Percentiles rank a stretch among this genome's conserved stretches.
Evolutionary conservation across 1,284 basidiomycete genomes (phyloP).

Genomic region (Bondarzewia mesenterica): DNA sequence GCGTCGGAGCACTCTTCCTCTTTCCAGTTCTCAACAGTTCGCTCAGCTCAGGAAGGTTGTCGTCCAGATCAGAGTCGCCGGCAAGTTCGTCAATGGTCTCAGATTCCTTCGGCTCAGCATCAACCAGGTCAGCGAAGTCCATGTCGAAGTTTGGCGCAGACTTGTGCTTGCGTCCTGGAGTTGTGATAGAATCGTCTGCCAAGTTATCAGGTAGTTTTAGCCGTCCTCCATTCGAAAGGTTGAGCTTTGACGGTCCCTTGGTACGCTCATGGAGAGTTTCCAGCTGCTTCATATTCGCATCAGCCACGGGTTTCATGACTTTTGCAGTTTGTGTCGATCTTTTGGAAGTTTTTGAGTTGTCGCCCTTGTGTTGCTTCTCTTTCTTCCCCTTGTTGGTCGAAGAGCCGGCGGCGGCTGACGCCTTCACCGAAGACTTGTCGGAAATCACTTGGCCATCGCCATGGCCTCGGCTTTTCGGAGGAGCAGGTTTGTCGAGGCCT

Average conservation of each 20-base stretch:
- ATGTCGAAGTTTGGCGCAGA: conserved; percentile 40
- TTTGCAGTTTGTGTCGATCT: neutral
- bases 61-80: conserved; percentile 15
- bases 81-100: neutral
- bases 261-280: conserved; percentile 38
- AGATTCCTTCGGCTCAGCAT: conserved; percentile 24
- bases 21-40: conserved; percentile 18
- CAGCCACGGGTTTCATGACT: conserved; percentile 5
- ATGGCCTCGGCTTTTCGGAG: conserved; percentile 21
- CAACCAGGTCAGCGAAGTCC: conserved; percentile 38
- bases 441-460: neutral
- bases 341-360: neutral
- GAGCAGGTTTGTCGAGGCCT: conserved; percentile 48
- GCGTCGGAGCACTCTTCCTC: neutral
- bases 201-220: conserved; percentile 33
- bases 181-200: conserved; percentile 4
- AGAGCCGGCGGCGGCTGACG: neutral
- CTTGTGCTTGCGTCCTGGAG: conserved; percentile 19
- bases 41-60: conserved; percentile 32
- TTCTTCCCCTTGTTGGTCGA: neutral
- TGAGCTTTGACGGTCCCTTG: conserved; percentile 32
- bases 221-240: conserved; percentile 32
- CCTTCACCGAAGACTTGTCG: conserved; percentile 8
- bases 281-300: conserved; percentile 30
- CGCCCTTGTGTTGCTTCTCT: neutral